phyloP scores from a whole-genome alignment of 805 yeast species.

The Ogataea angusta region DNA sequence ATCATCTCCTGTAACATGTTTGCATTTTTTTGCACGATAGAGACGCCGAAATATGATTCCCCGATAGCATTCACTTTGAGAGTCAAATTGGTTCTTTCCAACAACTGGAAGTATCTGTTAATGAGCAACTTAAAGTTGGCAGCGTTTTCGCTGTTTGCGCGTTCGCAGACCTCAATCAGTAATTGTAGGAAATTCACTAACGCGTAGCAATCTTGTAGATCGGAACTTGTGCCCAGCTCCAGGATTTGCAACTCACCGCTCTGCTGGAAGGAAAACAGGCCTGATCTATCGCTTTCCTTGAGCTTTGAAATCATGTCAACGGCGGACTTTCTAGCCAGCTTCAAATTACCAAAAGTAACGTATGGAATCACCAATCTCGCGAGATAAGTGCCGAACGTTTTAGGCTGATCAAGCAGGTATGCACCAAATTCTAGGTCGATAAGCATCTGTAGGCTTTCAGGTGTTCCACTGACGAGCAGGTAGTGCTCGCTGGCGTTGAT shows the following conservation, averaged over 20 bases:
- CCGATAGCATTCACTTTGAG: slow-evolving; percentile 31
- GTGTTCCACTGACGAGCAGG: slow-evolving; percentile 26
- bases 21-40: slow-evolving; percentile 43
- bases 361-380: slow-evolving; percentile 73
- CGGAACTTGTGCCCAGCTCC: slow-evolving; percentile 29
- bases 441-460: slow-evolving; percentile 24
- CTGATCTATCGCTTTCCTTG: slow-evolving; percentile 17
- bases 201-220: slow-evolving; percentile 34
- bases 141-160: slow-evolving; percentile 35
- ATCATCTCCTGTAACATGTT: slow-evolving; percentile 71
- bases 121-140: slow-evolving; percentile 41
- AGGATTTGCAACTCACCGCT: slow-evolving; percentile 27
- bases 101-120: slow-evolving; percentile 35
- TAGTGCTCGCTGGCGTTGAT: slow-evolving; percentile 29
- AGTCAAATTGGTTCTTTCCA: slow-evolving; percentile 20
- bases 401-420: slow-evolving; percentile 31
- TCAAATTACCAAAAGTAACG: slow-evolving; percentile 60
- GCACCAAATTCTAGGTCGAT: slow-evolving; percentile 36
- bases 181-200: slow-evolving; percentile 69
- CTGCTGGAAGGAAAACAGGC: slow-evolving; percentile 15
- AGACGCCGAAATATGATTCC: slow-evolving; percentile 27
- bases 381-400: slow-evolving; percentile 23
- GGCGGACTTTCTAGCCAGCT: slow-evolving; percentile 50
- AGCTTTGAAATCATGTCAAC: slow-evolving; percentile 36
- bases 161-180: slow-evolving; percentile 56